Conservation (phyloP, 2,329 filamentous ascomycete species). For the Colletotrichum lupini region DNA sequence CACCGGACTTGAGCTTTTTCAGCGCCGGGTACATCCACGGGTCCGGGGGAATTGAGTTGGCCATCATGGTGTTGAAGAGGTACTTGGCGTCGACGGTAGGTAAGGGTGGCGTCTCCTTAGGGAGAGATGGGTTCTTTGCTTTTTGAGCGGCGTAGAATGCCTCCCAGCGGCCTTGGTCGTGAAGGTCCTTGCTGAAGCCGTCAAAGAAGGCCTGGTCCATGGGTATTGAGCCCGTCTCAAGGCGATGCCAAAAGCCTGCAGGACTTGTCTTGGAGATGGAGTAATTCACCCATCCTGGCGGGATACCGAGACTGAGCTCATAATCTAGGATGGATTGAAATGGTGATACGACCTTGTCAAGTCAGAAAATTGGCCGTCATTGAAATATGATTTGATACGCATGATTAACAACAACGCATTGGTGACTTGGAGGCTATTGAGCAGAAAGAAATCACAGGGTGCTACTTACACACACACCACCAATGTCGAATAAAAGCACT, state of each 20-base stretch:
- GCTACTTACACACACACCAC: constrained; percentile 89
- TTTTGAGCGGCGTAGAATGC: constrained; percentile 66
- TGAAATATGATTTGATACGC: background rate
- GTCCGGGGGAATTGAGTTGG: constrained; percentile 74
- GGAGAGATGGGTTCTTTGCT: constrained; percentile 52
- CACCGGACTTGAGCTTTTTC: constrained; percentile 71
- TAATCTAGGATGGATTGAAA: constrained; percentile 95
- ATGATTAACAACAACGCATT: constrained; percentile 12
- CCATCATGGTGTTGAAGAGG: constrained; percentile 95
- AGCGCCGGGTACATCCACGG: constrained; percentile 91
- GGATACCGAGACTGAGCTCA: constrained; percentile 80
- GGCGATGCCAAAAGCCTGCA: constrained; percentile 85
- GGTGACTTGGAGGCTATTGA: background rate
- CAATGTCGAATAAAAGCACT: constrained; percentile 92
- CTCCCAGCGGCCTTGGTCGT: constrained; percentile 74
- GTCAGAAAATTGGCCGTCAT: background rate
- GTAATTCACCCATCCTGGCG: constrained; percentile 90
- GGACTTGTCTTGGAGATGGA: constrained; percentile 84
- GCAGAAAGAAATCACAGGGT: constrained; percentile 1
- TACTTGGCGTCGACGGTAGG: constrained; percentile 81
- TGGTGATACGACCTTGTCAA: constrained; percentile 82
- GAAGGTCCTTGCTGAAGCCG: constrained; percentile 80
- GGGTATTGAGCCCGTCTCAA: constrained; percentile 85
- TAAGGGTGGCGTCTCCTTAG: constrained; percentile 64
- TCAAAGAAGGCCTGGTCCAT: constrained; percentile 81